Base-by-base conservation (phyloP, 2,329 filamentous ascomycete species). In the Colletotrichum sp. region DNA sequence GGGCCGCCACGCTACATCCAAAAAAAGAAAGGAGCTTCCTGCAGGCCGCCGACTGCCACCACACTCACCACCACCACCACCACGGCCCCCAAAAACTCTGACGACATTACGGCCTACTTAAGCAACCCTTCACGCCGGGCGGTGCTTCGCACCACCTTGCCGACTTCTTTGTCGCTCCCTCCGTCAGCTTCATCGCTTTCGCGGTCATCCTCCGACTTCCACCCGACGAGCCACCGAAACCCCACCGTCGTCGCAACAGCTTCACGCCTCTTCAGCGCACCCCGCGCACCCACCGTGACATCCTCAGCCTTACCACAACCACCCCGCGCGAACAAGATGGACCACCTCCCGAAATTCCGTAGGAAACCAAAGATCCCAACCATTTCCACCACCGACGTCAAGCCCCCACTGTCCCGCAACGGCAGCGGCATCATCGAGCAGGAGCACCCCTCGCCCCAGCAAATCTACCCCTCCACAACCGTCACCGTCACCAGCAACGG, bases 351-450 rank as follows among this genome's bases (percentile, higher is more conserved):
- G 66, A 84, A 85, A 78, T 83, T 87, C 68, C 85, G 86, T 69
- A 85, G 86, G 76, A 87, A 87, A 80, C 85, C 85, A 57, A 87
- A 87, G 82, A 85, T 83, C 18, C 86, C 85, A 21, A 84, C 85
- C 76, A 85, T 87, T 78, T 84, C 86, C 72, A 87, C 85, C 8
- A 62, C 70, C 36, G 81, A 84, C 60, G 79, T 86, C 79, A 83
- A 84, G 26, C 28, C 72, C 8, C 57, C 69, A 44, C 52, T 73
- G 15, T 67, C 72, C 32, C 69, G 69, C 32, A 65, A 65, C 70
- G 66, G 80, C 77, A 77, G 79, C 77, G 77, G 79, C 74, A 77
- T 79, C 39, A 80, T 81, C 71, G 79, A 79, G 28, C 68, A 70
- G 36, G 57, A 70, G 71, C 79, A 80, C 49, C 79, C 79, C 15